A percentile compares a stretch with the other conserved stretches of the same genome.
phyloP scores from a whole-genome alignment of 2,329 filamentous ascomycete species.

The Penicillium sp. region DNA sequence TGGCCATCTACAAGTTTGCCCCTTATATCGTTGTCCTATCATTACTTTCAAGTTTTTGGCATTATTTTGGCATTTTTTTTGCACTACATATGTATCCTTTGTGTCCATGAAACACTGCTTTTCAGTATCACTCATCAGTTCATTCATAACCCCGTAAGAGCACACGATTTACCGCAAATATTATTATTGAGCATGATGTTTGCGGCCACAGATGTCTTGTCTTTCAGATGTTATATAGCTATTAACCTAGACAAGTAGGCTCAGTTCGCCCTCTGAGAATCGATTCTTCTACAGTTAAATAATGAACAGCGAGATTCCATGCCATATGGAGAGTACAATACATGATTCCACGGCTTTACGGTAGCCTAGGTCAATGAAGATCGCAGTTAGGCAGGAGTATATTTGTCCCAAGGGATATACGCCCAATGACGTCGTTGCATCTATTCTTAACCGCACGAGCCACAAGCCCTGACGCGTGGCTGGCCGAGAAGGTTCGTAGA shows the following conservation, averaged over 20 bases:
- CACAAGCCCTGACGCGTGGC: slow-evolving; percentile 20
- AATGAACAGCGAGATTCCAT: not conserved
- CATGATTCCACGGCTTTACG: not conserved
- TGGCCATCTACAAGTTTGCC: not conserved
- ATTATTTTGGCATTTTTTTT: too few species aligned
- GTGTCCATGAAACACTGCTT: too few species aligned
- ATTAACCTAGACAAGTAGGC: too few species aligned
- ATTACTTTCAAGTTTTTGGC: too few species aligned
- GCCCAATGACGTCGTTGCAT: slow-evolving; percentile 29
- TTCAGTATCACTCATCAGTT: too few species aligned
- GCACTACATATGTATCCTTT: too few species aligned
- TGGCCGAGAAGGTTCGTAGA: not conserved
- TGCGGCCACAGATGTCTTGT: too few species aligned
- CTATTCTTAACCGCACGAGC: slow-evolving; percentile 27
- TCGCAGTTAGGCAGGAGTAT: slow-evolving; percentile 7
- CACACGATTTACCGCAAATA: too few species aligned
- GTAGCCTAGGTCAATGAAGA: not conserved
- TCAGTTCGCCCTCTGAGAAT: too few species aligned
- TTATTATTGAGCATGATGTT: too few species aligned
- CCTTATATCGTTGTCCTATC: not conserved
- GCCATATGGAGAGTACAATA: not conserved
- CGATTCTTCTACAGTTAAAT: not conserved
- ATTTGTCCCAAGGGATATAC: slow-evolving; percentile 5
- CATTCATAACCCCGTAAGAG: too few species aligned
- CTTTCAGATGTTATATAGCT: too few species aligned